Evolutionary conservation across 1,284 basidiomycete genomes (phyloP).

Genomic region (Trichosporon coremiiforme): DNA sequence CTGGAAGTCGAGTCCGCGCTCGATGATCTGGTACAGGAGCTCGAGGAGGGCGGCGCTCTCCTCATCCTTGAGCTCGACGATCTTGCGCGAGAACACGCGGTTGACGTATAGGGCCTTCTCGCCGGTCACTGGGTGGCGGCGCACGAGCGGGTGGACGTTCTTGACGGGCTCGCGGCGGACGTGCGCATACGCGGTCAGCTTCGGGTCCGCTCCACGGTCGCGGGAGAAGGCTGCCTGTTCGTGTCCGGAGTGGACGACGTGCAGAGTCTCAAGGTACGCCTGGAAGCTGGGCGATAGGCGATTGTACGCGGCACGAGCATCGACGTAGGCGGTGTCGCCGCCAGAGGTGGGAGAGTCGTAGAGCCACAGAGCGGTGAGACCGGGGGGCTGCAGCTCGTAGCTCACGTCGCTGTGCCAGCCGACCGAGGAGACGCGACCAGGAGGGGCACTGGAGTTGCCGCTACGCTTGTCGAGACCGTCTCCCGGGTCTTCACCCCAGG

Average conservation of each 20-base stretch:
- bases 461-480: constrained; percentile 10
- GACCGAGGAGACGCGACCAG: constrained; percentile 53
- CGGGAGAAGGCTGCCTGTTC: constrained; percentile 62
- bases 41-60: constrained; percentile 68
- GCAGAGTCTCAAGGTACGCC: constrained; percentile 66
- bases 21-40: constrained; percentile 62
- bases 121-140: constrained; percentile 49
- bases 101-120: constrained; percentile 56
- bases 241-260: constrained; percentile 67
- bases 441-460: not conserved
- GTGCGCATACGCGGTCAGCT: constrained; percentile 52
- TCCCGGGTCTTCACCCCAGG: constrained; percentile 30
- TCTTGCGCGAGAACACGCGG: constrained; percentile 64
- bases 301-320: constrained; percentile 62
- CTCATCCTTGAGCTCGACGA: constrained; percentile 69
- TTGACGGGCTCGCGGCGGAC: constrained; percentile 72
- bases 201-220: constrained; percentile 51
- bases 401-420: constrained; percentile 78
- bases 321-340: constrained; percentile 69
- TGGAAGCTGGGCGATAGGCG: constrained; percentile 70
- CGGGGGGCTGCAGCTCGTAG: constrained; percentile 84
- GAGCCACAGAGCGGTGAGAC: constrained; percentile 80
- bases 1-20: constrained; percentile 61
- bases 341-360: constrained; percentile 68
- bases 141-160: constrained; percentile 59